Conservation (phyloP, 169 alveolate species). For the Plasmodium billcollinsi region DNA sequence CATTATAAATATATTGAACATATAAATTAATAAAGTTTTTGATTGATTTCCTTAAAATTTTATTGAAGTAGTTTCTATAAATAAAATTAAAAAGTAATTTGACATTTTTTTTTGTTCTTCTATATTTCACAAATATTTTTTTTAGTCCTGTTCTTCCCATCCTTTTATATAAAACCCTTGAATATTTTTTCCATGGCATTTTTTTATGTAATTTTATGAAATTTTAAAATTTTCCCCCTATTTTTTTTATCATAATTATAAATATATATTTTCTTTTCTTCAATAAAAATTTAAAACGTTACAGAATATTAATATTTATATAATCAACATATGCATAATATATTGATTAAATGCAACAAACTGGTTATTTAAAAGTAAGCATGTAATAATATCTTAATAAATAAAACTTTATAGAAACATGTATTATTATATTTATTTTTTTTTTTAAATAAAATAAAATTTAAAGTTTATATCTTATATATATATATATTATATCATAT, state of each 20-base stretch:
- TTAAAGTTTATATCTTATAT: too few species aligned
- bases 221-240: slow-evolving; percentile 8
- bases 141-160: slow-evolving; percentile 34
- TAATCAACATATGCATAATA: slow-evolving; percentile 3
- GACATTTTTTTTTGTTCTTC: slow-evolving; percentile 16
- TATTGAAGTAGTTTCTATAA: slow-evolving; percentile 15
- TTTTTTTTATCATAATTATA: slow-evolving; percentile 34
- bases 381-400: neutral
- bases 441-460: too few species aligned
- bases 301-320: slow-evolving; percentile 3
- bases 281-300: slow-evolving; percentile 15
- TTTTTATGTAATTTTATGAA: slow-evolving; percentile 26
- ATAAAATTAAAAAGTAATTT: slow-evolving; percentile 22
- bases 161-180: slow-evolving; percentile 18
- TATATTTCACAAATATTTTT: slow-evolving; percentile 7
- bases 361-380: slow-evolving; percentile 24
- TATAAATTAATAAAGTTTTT: slow-evolving; percentile 26
- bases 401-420: slow-evolving; percentile 14
- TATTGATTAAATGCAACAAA: slow-evolving; percentile 34
- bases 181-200: slow-evolving; percentile 59
- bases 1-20: slow-evolving; percentile 40
- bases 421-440: neutral
- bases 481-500: too few species aligned
- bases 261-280: slow-evolving; percentile 2
- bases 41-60: slow-evolving; percentile 19